A percentile compares a stretch with the other conserved stretches of the same genome.
Conservation (phyloP, 768 basidiomycete genomes). For the Lactifluus volemus region DNA sequence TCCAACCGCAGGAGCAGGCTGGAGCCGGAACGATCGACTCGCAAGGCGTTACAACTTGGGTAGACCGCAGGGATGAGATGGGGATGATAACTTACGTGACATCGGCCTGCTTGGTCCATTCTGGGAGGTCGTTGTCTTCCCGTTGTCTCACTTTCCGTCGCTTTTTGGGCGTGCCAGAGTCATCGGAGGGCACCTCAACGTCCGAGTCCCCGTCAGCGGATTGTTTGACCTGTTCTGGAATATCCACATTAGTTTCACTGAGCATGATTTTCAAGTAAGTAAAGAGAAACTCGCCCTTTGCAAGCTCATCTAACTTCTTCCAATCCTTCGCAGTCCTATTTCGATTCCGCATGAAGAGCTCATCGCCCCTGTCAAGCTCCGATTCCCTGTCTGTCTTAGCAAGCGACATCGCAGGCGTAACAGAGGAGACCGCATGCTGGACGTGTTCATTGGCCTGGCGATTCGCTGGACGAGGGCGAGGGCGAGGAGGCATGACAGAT, state of each 20-base stretch:
- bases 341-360: conserved; percentile 59
- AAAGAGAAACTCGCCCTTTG: conserved; percentile 38
- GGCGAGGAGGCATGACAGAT: conserved; percentile 17
- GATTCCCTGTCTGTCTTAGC: conserved; percentile 15
- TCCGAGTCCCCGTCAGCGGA: conserved; percentile 21
- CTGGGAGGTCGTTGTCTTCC: conserved; percentile 13
- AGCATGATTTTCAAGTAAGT: neutral
- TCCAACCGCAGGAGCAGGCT: neutral
- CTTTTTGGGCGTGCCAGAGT: conserved; percentile 15
- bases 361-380: conserved; percentile 50
- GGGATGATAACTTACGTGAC: conserved; percentile 9
- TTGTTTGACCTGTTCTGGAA: conserved; percentile 10
- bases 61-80: neutral
- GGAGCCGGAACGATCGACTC: neutral
- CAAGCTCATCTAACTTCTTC: conserved; percentile 48
- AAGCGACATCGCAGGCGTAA: conserved; percentile 1
- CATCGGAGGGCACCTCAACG: conserved; percentile 7
- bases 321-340: conserved; percentile 48
- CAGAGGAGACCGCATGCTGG: conserved; percentile 10
- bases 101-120: conserved; percentile 16
- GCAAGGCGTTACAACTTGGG: neutral
- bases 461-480: conserved; percentile 19
- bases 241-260: neutral
- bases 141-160: conserved; percentile 11
- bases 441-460: conserved; percentile 7